Evolutionary conservation across 2,329 filamentous ascomycete genomes (phyloP).

Genomic region (Arthrobotrys entomopaga): DNA sequence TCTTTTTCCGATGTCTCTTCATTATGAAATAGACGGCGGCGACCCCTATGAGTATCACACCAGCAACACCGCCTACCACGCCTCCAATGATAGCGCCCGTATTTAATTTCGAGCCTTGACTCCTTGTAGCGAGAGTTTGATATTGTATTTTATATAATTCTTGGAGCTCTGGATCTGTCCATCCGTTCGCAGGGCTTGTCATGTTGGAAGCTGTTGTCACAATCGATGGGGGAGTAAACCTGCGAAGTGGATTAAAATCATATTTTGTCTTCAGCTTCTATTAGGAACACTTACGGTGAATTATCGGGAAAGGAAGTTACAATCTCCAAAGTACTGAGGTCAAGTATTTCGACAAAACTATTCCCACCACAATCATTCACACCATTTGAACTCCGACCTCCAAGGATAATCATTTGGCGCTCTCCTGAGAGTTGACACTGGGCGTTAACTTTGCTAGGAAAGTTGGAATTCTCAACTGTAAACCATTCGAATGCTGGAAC

Average conservation of each 20-base stretch:
- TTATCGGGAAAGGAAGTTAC: slow-evolving; percentile 35
- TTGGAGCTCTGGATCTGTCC: slow-evolving; percentile 39
- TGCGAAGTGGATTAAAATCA: not conserved
- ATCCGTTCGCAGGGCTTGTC: slow-evolving; percentile 26
- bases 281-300: slow-evolving; percentile 29
- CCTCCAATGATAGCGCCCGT: slow-evolving; percentile 48
- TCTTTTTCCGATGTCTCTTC: slow-evolving; percentile 50
- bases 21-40: slow-evolving; percentile 45
- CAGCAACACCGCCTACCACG: slow-evolving; percentile 48
- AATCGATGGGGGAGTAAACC: slow-evolving; percentile 28
- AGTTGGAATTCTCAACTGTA: slow-evolving; percentile 30
- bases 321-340: slow-evolving; percentile 31
- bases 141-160: slow-evolving; percentile 41
- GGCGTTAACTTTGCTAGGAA: slow-evolving; percentile 46
- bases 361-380: slow-evolving; percentile 45
- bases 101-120: slow-evolving; percentile 30
- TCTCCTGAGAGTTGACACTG: slow-evolving; percentile 47
- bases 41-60: slow-evolving; percentile 33
- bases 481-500: slow-evolving; percentile 49
- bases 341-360: slow-evolving; percentile 38
- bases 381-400: slow-evolving; percentile 41
- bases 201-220: slow-evolving; percentile 18
- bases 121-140: slow-evolving; percentile 32
- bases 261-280: too few relatives aligned
- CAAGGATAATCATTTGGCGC: slow-evolving; percentile 52